Conservation (phyloP, 352 stramenopile species). For the Chrysophaeum taylorii region DNA sequence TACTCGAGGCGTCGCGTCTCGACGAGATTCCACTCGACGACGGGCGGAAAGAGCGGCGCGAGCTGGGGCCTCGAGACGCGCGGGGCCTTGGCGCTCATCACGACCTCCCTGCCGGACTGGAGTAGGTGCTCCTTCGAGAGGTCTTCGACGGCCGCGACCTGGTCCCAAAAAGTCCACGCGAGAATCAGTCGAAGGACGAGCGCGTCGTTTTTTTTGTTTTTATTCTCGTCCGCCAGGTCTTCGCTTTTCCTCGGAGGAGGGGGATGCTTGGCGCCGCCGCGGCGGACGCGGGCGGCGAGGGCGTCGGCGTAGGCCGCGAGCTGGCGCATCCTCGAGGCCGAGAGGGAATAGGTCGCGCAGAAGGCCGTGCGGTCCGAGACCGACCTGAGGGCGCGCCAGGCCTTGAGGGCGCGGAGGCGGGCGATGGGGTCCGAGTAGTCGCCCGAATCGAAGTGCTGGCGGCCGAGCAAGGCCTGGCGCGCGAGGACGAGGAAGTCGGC, state of each 20-base stretch:
- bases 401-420: conserved; percentile 24
- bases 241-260: not conserved
- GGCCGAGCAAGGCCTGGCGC: conserved; percentile 34
- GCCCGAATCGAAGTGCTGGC: conserved; percentile 49
- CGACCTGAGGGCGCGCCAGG: too few species aligned
- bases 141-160: not conserved
- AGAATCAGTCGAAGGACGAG: not conserved
- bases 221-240: not conserved
- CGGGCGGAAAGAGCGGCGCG: not conserved
- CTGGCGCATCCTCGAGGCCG: not conserved
- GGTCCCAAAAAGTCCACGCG: conserved; percentile 1
- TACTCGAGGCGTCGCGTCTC: not conserved
- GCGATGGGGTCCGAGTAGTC: conserved; percentile 54
- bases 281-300: too few species aligned
- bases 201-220: not conserved
- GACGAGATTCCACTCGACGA: not conserved
- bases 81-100: not conserved
- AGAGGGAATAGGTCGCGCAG: not conserved
- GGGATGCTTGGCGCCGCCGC: too few species aligned
- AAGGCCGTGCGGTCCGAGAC: not conserved
- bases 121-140: not conserved
- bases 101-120: too few species aligned
- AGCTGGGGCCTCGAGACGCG: not conserved
- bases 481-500: not conserved
- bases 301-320: not conserved